phyloP scores from a whole-genome alignment of 2,329 filamentous ascomycete genomes.

The Chrysoporthe austroafricana region DNA sequence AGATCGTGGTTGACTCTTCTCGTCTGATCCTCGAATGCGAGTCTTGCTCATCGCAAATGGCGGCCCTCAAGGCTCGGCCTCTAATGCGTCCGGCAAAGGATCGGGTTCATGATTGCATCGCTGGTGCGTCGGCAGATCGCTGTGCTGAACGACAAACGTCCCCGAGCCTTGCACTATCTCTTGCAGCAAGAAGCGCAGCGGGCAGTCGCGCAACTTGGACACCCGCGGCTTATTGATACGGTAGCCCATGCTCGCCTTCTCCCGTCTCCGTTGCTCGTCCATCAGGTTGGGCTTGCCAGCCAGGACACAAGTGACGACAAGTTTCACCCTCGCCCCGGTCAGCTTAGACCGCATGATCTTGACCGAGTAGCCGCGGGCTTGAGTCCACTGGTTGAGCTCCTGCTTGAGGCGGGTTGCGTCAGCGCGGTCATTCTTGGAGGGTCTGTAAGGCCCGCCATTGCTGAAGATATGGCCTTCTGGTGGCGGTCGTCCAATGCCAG shows the following conservation, averaged over 20 bases:
- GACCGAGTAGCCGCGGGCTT: constrained; percentile 26
- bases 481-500: constrained; percentile 21
- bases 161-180: constrained; percentile 25
- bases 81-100: neutral
- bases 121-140: constrained; percentile 8
- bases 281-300: constrained; percentile 16
- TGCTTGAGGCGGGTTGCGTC: constrained; percentile 18
- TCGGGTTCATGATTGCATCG: constrained; percentile 27
- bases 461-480: constrained; percentile 27
- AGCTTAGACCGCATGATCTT: constrained; percentile 27
- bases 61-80: neutral
- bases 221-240: constrained; percentile 25
- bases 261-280: constrained; percentile 16
- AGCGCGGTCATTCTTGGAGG: constrained; percentile 11
- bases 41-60: neutral
- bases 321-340: constrained; percentile 28
- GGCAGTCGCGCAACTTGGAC: constrained; percentile 23
- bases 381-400: constrained; percentile 27
- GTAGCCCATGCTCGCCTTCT: constrained; percentile 13
- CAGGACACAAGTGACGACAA: constrained; percentile 21
- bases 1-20: neutral
- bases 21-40: neutral
- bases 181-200: constrained; percentile 24
- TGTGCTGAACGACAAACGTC: constrained; percentile 22
- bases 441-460: constrained; percentile 23